Evolutionary conservation across 441 rosid genomes (phyloP).

Genomic region (Gossypium schwendimanii): DNA sequence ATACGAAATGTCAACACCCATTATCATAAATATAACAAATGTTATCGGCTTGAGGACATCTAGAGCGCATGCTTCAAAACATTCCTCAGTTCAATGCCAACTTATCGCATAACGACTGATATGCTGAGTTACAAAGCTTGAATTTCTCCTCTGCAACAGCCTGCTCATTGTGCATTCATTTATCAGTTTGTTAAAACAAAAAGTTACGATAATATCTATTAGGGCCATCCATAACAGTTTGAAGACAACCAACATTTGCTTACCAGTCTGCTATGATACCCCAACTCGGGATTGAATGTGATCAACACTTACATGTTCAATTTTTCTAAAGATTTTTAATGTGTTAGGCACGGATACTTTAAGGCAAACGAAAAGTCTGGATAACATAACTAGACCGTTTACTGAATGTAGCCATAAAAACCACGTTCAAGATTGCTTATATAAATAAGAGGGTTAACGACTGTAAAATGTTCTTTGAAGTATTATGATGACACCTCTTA

Average conservation of each 20-base stretch:
- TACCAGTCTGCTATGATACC: background rate
- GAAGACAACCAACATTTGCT: background rate
- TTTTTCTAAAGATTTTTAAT: background rate
- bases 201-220: background rate
- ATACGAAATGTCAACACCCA: background rate
- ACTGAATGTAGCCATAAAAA: background rate
- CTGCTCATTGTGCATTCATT: conserved; percentile 32
- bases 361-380: background rate
- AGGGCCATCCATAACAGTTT: background rate
- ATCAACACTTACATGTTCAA: background rate
- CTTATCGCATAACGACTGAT: conserved; percentile 69
- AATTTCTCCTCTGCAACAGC: conserved; percentile 84
- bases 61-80: background rate
- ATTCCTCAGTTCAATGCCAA: conserved; percentile 40
- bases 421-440: background rate
- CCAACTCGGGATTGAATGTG: background rate
- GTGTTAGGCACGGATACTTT: background rate
- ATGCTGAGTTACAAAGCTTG: conserved; percentile 87
- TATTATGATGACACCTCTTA: background rate
- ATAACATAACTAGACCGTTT: background rate
- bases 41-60: background rate
- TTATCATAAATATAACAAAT: background rate
- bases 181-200: background rate
- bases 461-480: background rate
- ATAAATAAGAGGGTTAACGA: background rate